Percentiles rank a stretch among this genome's conserved stretches.
These are phyloP conservation scores for Rostrohypoxylon terebratum DNA, from an alignment of 495 filamentous ascomycete species.

Conservation along the genomic window DNA sequence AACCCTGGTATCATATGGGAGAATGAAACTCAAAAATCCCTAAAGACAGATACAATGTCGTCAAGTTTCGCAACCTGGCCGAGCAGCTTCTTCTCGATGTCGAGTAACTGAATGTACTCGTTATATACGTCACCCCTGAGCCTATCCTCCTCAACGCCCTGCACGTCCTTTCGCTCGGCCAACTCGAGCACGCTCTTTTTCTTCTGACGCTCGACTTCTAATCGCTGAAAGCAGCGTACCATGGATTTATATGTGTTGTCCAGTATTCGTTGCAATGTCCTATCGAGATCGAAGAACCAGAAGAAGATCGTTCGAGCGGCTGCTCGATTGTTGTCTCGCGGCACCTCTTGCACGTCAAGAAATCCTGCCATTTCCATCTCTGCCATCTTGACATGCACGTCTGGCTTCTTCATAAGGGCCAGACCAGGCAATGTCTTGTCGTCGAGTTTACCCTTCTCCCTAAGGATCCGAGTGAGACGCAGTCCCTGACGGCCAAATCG, in stretches of 20 bases:
- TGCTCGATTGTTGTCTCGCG: conserved; percentile 80
- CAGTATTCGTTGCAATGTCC: conserved; percentile 71
- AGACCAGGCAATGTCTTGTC: conserved; percentile 83
- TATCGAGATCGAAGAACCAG: conserved; percentile 87
- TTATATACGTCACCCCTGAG: conserved; percentile 75
- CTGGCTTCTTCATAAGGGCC: conserved; percentile 80
- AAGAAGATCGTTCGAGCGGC: conserved; percentile 85
- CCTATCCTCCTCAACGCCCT: conserved; percentile 80
- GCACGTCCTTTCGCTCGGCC: conserved; percentile 83
- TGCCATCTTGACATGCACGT: conserved; percentile 82
- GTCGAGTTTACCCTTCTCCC: conserved; percentile 87
- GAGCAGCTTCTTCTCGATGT: conserved; percentile 78
- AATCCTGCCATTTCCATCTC: conserved; percentile 85
- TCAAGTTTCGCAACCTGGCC: conserved; percentile 83
- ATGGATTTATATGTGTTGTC: conserved; percentile 88
- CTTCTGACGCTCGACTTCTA: conserved; percentile 75
- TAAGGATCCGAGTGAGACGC: conserved; percentile 82
- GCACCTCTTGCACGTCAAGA: conserved; percentile 91
- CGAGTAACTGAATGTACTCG: conserved; percentile 73
- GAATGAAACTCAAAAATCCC: conserved; percentile 73
- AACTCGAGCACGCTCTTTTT: conserved; percentile 76
- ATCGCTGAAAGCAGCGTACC: conserved; percentile 82
- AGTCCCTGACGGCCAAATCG: conserved; percentile 79
- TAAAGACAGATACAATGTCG: conserved; percentile 82
- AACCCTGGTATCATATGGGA: conserved; percentile 31